Evolutionary conservation across 441 rosid species (phyloP).

Genomic region (Adansonia madagascariensis): DNA sequence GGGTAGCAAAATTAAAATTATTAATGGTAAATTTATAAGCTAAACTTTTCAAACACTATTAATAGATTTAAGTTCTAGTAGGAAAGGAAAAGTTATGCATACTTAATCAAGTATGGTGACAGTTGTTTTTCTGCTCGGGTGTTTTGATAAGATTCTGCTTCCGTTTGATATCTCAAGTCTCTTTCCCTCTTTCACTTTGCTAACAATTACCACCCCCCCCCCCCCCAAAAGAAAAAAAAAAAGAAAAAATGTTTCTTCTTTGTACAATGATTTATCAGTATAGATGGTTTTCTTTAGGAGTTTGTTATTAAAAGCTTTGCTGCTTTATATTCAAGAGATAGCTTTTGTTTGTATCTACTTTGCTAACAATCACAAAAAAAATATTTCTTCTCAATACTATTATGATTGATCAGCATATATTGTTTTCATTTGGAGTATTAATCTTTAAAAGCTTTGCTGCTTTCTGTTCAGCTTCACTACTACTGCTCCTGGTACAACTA

Average conservation of each 20-base stretch:
- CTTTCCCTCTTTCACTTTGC: not conserved
- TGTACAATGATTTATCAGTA: not conserved
- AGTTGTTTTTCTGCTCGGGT: not conserved
- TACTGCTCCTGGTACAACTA: constrained; percentile 41
- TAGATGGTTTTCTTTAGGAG: not conserved
- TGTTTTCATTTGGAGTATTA: not conserved
- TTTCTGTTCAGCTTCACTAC: constrained; percentile 44
- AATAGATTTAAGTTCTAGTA: not conserved
- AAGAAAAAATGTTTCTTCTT: not conserved
- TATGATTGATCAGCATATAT: not conserved
- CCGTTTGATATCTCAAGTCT: not conserved
- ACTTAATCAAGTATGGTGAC: not conserved
- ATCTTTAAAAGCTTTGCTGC: constrained; percentile 6
- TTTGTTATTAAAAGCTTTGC: not conserved
- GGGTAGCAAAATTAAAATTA: not conserved
- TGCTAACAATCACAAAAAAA: not conserved
- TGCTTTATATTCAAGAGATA: constrained; percentile 34
- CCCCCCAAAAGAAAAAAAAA: no score
- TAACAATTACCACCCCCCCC: not conserved
- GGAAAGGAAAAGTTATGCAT: not conserved
- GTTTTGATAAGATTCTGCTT: not conserved
- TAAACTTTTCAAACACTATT: not conserved
- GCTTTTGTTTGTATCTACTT: not conserved
- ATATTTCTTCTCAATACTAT: not conserved
- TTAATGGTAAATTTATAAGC: not conserved